These are phyloP conservation scores for Myxozyma vanderwaltii DNA, from an alignment of 805 yeast species.

Conservation along the genomic window DNA sequence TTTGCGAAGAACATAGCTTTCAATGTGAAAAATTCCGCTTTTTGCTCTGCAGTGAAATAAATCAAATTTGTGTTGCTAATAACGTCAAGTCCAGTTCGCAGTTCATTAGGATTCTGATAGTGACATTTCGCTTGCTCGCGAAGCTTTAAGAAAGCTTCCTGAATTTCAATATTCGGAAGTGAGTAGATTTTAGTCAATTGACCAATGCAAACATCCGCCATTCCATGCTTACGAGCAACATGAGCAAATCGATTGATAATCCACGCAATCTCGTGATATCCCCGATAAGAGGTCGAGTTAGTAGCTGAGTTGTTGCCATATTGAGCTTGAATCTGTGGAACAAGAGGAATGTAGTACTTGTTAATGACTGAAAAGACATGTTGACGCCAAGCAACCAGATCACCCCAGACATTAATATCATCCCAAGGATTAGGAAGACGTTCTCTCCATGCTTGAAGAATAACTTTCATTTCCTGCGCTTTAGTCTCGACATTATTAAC, in stretches of 20 bases:
- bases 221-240: conserved; percentile 93
- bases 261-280: conserved; percentile 99
- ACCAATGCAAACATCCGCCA: conserved; percentile 94
- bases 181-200: conserved; percentile 93
- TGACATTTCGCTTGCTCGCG: conserved; percentile 98
- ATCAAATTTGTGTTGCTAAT: conserved; percentile 94
- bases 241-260: conserved; percentile 97
- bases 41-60: conserved; percentile 95
- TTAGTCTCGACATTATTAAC: conserved; percentile 90
- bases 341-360: conserved; percentile 88
- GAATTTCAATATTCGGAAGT: conserved; percentile 95
- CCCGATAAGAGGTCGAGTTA: conserved; percentile 93
- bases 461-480: conserved; percentile 91
- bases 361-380: conserved; percentile 97
- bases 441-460: conserved; percentile 96
- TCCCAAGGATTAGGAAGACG: conserved; percentile 96
- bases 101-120: conserved; percentile 85
- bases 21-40: conserved; percentile 95
- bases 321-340: conserved; percentile 75
- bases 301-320: conserved; percentile 54
- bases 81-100: conserved; percentile 94
- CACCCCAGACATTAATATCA: conserved; percentile 97
- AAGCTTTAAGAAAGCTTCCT: conserved; percentile 92
- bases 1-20: conserved; percentile 98
- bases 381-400: conserved; percentile 96